Conservation (phyloP, 345 rosid species). For the Physaria fendleri region DNA sequence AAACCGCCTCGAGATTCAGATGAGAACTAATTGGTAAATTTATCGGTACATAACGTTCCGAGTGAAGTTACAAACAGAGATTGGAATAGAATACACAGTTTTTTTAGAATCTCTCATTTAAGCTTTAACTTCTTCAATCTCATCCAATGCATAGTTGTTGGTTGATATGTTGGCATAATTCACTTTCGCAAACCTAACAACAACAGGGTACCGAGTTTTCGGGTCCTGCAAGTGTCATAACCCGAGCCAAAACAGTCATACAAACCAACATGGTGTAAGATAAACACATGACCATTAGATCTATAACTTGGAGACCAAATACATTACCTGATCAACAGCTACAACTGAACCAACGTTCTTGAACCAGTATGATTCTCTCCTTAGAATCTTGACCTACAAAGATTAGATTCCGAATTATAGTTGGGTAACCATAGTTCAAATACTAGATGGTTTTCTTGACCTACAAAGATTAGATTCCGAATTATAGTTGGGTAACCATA, state of each 20-base stretch:
- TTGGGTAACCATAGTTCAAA: not conserved
- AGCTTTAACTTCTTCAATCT: constrained; percentile 65
- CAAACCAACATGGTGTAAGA: not conserved
- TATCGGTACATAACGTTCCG: constrained; percentile 19
- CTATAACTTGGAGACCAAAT: not conserved
- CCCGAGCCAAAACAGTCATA: not conserved
- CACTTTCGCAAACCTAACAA: constrained; percentile 77
- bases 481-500: no score
- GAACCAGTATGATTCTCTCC: constrained; percentile 94
- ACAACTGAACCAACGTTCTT: constrained; percentile 79
- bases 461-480: not conserved
- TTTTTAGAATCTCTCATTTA: constrained; percentile 21
- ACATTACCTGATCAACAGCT: constrained; percentile 77
- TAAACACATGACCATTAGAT: not conserved
- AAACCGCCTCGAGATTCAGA: not conserved
- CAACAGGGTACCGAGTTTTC: constrained; percentile 77
- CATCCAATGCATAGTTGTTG: constrained; percentile 92
- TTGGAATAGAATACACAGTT: constrained; percentile 1
- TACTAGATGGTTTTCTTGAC: not conserved
- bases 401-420: no score
- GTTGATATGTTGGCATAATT: constrained; percentile 59
- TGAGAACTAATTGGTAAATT: constrained; percentile 4
- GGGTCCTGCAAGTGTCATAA: constrained; percentile 53
- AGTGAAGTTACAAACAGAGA: constrained; percentile 19
- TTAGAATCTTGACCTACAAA: constrained; percentile 77